Conservation (phyloP, 352 stramenopile species). For the Phytophthora foliorum region DNA sequence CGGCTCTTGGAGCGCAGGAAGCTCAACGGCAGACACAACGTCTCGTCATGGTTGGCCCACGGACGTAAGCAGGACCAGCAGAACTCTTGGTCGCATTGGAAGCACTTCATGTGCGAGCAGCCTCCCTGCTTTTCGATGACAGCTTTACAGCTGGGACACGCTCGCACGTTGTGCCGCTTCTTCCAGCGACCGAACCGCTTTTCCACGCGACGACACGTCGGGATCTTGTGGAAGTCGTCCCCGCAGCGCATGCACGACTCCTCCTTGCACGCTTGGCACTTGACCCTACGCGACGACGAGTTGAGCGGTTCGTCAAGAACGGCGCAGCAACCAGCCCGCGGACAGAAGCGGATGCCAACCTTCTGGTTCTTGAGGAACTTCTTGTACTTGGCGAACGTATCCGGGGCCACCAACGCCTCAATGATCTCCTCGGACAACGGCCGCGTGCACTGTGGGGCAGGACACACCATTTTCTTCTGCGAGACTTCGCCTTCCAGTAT, state of each 20-base stretch:
- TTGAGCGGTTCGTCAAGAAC: slow-evolving; percentile 67
- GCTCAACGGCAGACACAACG: slow-evolving; percentile 70
- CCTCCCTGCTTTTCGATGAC: slow-evolving; percentile 89
- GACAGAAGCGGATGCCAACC: slow-evolving; percentile 78
- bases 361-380: slow-evolving; percentile 74
- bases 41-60: slow-evolving; percentile 82
- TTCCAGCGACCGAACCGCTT: slow-evolving; percentile 77
- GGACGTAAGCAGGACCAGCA: slow-evolving; percentile 82
- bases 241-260: slow-evolving; percentile 83
- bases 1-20: slow-evolving; percentile 78
- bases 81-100: slow-evolving; percentile 88
- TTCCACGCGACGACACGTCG: slow-evolving; percentile 67
- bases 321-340: slow-evolving; percentile 67
- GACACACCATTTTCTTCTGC: slow-evolving; percentile 77
- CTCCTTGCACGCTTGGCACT: slow-evolving; percentile 52
- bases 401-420: slow-evolving; percentile 55
- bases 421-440: slow-evolving; percentile 63
- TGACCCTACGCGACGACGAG: slow-evolving; percentile 51
- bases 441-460: slow-evolving; percentile 61
- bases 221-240: slow-evolving; percentile 62
- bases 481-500: slow-evolving; percentile 82
- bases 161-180: slow-evolving; percentile 74
- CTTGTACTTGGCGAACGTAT: slow-evolving; percentile 72
- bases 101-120: slow-evolving; percentile 89
- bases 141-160: slow-evolving; percentile 71